These are phyloP conservation scores for Hypoxylon sp. DNA, from an alignment of 2,329 filamentous ascomycete genomes.

Conservation along the genomic window DNA sequence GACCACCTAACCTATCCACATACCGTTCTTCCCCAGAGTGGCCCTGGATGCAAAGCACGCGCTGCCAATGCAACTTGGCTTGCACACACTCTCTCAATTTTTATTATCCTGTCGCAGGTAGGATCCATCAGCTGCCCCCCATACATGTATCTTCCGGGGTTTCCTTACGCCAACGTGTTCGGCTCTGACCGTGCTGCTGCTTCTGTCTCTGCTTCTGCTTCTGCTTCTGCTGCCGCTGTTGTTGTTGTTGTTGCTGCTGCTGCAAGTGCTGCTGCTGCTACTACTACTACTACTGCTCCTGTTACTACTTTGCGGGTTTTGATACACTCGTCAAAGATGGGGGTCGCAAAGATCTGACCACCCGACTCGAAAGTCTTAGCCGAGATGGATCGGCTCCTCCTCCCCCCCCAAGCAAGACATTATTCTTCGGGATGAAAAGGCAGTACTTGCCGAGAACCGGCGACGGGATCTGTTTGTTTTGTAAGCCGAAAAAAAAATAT, in stretches of 20 bases:
- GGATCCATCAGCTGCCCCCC: conserved; percentile 41
- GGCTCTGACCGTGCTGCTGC: conserved; percentile 9
- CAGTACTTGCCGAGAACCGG: conserved; percentile 34
- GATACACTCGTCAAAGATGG: conserved; percentile 12
- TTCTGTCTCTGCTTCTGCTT: too few relatives aligned
- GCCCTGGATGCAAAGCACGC: conserved; percentile 34
- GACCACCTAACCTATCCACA: conserved; percentile 35
- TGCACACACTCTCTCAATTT: conserved; percentile 28
- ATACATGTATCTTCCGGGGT: conserved; percentile 25
- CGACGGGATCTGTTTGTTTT: conserved; percentile 23
- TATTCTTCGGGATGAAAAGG: conserved; percentile 20
- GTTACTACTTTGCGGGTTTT: conserved; percentile 26
- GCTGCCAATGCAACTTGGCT: conserved; percentile 32
- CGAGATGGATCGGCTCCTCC: conserved; percentile 37
- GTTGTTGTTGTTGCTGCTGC: too few relatives aligned
- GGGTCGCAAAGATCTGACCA: conserved; percentile 31
- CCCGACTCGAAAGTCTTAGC: conserved; percentile 29
- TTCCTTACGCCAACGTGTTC: conserved; percentile 27
- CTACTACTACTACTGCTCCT: too few relatives aligned
- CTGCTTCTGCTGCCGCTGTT: too few relatives aligned
- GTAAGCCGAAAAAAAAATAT: conserved; percentile 16
- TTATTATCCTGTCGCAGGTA: conserved; percentile 37
- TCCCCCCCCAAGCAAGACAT: too few relatives aligned
- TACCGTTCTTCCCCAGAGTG: conserved; percentile 37
- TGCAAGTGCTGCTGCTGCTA: too few relatives aligned